A percentile compares a stretch with the other conserved stretches of the same genome.
These are phyloP conservation scores for Ustilago bromivora DNA, from an alignment of 1,284 basidiomycete species.

Conservation along the genomic window DNA sequence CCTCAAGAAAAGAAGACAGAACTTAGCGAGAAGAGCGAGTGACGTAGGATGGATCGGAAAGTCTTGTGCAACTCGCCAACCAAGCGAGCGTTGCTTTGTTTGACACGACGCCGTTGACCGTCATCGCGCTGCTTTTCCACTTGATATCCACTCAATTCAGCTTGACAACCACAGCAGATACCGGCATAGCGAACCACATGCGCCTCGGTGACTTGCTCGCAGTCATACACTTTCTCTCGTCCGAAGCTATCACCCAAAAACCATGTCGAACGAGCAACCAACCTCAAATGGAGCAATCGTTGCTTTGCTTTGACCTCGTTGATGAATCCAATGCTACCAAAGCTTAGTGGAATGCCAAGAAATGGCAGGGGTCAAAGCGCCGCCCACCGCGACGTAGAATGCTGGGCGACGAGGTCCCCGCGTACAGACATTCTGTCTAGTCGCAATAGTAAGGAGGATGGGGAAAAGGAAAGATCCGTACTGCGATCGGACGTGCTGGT, in stretches of 20 bases:
- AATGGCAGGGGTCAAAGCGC: conserved; percentile 10
- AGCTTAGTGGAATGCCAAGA: conserved; percentile 9
- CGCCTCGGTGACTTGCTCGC: background rate
- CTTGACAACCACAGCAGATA: background rate
- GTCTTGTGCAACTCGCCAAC: background rate
- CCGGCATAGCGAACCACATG: background rate
- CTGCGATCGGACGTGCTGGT: background rate
- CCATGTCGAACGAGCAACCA: no score
- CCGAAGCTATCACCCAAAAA: background rate
- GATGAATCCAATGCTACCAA: background rate
- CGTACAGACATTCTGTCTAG: no score
- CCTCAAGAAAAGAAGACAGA: background rate
- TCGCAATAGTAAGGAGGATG: no score
- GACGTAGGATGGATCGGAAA: conserved; percentile 7
- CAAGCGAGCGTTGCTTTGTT: background rate
- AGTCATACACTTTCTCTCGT: background rate
- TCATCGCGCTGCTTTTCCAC: conserved; percentile 12
- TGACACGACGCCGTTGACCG: conserved; percentile 11
- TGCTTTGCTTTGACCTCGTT: no score
- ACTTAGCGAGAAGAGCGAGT: background rate
- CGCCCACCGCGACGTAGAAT: background rate
- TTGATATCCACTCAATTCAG: background rate
- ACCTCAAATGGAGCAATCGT: no score
- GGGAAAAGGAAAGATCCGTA: conserved; percentile 1
- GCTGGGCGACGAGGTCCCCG: no score